Base-by-base conservation (phyloP, 2,329 filamentous ascomycete species). In the Fusarium denticulatum region DNA sequence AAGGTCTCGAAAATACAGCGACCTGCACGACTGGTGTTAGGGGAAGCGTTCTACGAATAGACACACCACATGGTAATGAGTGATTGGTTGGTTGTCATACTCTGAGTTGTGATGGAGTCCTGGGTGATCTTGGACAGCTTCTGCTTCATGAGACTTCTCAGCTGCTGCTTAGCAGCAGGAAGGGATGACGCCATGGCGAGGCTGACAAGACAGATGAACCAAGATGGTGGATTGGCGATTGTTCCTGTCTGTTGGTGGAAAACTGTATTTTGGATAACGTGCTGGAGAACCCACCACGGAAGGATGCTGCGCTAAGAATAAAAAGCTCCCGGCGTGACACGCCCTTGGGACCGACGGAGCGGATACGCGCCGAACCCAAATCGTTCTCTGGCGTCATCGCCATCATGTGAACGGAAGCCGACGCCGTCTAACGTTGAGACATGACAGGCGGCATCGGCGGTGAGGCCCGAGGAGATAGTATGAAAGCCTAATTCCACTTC, bases 91-190 rank as follows among this genome's bases (percentile, higher is more conserved):
- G 34, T 30, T 55, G 63, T 77, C 90, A 81, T 85, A 95, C 95
- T 96, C 85, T 97, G 95, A 47, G 83, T 80, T 61, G 83, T 81
- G 61, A 94, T 85, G 20, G 89, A 87, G 30, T 93, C 89, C n/a
- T 87, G 83, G 3, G 90, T 82, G 53, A 97, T 80, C 13, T 80
- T 82, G 26, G 88, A 86, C 26, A 97, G 87, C 37, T 86, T 87
- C 72, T 88, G 84, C 79, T 92, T 95, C 84, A 97, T 92, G 60
- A 88, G 83, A 71, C 86, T 86, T 64, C 95, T 89, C 69, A 97
- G 85, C 76, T 94, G 91, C 80, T 92, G 91, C 84, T 97, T 97
- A 49, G 93, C 91, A 65, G 88, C 86, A 72, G 87, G 87, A 62
- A 95, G 82, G 7, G 81, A 71, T 58, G 88, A 84, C 50, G 88